Percentiles rank a stretch among this genome's conserved stretches.
Conservation (phyloP, 2,329 filamentous ascomycete species). For the Colletotrichum paranaense region DNA sequence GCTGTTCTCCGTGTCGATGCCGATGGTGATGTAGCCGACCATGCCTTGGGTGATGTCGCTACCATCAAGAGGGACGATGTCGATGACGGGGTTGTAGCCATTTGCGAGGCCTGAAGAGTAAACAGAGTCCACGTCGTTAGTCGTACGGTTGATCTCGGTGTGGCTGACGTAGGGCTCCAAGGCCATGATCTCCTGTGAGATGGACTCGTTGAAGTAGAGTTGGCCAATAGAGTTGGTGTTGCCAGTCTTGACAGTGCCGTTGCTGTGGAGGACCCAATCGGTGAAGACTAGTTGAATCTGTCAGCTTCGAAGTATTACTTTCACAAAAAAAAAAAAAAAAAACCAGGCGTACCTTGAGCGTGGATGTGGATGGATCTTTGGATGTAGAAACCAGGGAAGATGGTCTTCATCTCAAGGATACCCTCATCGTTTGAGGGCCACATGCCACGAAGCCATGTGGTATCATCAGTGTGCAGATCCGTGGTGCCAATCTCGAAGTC, state of each 20-base stretch:
- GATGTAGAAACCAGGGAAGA: constrained; percentile 1
- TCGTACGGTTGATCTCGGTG: background rate
- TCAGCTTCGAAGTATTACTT: background rate
- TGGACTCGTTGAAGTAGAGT: background rate
- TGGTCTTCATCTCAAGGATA: background rate
- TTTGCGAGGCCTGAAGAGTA: background rate
- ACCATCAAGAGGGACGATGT: background rate
- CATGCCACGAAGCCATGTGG: constrained; percentile 4
- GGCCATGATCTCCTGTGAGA: background rate
- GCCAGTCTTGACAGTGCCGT: background rate
- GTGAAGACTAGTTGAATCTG: background rate
- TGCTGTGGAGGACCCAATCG: background rate
- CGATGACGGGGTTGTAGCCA: background rate
- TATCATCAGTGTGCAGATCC: background rate
- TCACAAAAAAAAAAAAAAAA: background rate
- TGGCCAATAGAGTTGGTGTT: background rate
- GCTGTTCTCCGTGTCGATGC: background rate
- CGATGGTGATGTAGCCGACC: background rate
- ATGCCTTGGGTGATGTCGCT: background rate
- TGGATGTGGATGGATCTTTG: background rate
- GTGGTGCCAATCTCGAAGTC: constrained; percentile 6
- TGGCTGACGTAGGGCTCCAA: background rate
- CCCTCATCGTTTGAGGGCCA: constrained; percentile 9
- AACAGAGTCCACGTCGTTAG: background rate
- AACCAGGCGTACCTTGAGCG: background rate